Evolutionary conservation across 1,284 basidiomycete species (phyloP), one percentile per base, ranked within the genome.

Genomic region (Melampsora abietis-canadensis): DNA sequence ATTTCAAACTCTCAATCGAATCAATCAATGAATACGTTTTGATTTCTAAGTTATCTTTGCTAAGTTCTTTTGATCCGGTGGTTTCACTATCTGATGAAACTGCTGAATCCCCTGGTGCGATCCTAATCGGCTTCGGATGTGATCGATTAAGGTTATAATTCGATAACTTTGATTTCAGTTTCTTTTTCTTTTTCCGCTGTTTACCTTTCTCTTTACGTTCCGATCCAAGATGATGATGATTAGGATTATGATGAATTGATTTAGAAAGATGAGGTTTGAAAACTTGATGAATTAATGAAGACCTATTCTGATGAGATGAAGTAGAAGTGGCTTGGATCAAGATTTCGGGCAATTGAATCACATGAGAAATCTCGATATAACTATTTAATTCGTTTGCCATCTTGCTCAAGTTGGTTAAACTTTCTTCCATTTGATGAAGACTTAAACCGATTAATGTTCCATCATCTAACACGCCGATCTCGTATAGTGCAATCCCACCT

Each of bases 391-490:
- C 76, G 17, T 76, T 67, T 0, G 79, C 80, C 78, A 81, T 80
- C 48, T 78, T 69, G 10, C 76, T 77, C 15, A 81, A 76, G 7
- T 79, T 76, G 57, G 78, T 69, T 51, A 81, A 76, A 37, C 78
- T 79, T 47, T 79, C 77, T 47, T 78, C 77, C 79, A 81, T 80
- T 51, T 80, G 78, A 34, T 77, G 75, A 0, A 72, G 57, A 30
- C 78, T 77, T 44, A 81, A 77, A 1, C 80, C 80, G 30, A 80
- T 78, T 10, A 80, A 70, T 0, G 79, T 79, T 17, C 81, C 81
- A 51, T 82, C 80, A 76, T 82, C 81, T 8, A 81, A 76, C 0
- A 81, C 79, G 64, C 81, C 81, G 46, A 82, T 77, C 70, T 82
- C 80, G 72, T 82, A 82, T 19, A 81, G 74, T 46, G 80, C 80